phyloP scores from a whole-genome alignment of 176 grass and related monocot genomes.

The Avena insularis region DNA sequence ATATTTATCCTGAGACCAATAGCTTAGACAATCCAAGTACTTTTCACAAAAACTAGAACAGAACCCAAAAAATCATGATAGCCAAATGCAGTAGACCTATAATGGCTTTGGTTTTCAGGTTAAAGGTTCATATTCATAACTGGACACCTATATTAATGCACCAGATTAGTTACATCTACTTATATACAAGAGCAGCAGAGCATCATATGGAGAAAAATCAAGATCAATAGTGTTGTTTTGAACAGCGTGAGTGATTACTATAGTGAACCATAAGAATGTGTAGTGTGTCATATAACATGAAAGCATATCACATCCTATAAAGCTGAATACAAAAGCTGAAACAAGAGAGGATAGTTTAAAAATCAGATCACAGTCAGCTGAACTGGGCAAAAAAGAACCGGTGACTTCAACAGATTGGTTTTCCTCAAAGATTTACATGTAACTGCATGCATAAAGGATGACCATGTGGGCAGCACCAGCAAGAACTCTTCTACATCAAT shows the following conservation, averaged over 20 bases:
- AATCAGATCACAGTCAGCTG: not conserved
- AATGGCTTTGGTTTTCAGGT: slow-evolving; percentile 6
- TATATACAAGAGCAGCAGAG: not conserved
- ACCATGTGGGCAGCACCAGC: slow-evolving; percentile 9
- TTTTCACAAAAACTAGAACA: slow-evolving; percentile 10
- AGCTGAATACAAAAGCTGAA: slow-evolving; percentile 2
- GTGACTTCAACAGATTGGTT: not conserved
- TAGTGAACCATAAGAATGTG: slow-evolving; percentile 2
- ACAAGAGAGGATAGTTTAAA: not conserved
- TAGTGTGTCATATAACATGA: slow-evolving; percentile 20
- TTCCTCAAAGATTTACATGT: not conserved
- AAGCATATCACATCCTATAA: not conserved
- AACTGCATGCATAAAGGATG: not conserved
- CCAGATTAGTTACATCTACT: slow-evolving; percentile 3
- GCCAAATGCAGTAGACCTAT: not conserved
- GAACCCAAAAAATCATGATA: slow-evolving; percentile 31
- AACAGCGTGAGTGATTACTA: slow-evolving; percentile 7
- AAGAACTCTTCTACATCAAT: slow-evolving; percentile 1
- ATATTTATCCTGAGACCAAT: slow-evolving; percentile 11
- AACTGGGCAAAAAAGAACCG: not conserved
- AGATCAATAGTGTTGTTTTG: not conserved
- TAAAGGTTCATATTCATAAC: slow-evolving; percentile 31
- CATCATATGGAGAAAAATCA: not conserved
- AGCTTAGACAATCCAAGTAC: slow-evolving; percentile 29
- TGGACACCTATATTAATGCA: not conserved